phyloP scores from a whole-genome alignment of 192 early-diverging fungal genomes.

The Backusella parvicylindrica region DNA sequence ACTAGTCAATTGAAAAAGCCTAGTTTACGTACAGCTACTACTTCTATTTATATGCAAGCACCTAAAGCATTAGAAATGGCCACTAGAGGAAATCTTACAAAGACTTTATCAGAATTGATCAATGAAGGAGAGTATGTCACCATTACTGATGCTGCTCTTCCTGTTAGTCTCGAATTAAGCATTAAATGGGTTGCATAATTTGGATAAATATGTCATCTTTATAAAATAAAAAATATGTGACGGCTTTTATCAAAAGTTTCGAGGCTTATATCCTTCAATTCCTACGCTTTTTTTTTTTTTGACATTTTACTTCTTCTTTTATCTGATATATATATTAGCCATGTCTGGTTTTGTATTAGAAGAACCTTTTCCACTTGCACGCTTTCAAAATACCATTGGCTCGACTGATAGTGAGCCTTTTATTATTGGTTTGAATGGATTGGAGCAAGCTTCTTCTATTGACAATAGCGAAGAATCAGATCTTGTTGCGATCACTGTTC shows the following conservation, averaged over 20 bases:
- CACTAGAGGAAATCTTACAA: constrained; percentile 84
- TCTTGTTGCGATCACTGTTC: constrained; percentile 43
- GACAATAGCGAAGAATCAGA: constrained; percentile 24
- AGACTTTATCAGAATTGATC: constrained; percentile 63
- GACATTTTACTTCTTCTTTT: background rate
- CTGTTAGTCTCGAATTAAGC: constrained; percentile 48
- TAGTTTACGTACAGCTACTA: constrained; percentile 53
- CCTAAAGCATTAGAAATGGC: constrained; percentile 74
- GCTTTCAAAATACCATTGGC: constrained; percentile 37
- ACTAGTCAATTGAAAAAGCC: constrained; percentile 87
- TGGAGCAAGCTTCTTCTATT: constrained; percentile 12
- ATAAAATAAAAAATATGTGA: background rate
- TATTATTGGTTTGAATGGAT: constrained; percentile 17
- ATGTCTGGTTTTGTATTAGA: constrained; percentile 48
- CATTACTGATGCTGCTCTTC: constrained; percentile 78
- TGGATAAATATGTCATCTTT: background rate
- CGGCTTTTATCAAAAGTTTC: background rate
- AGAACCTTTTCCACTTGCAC: constrained; percentile 46
- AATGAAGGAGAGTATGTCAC: constrained; percentile 66
- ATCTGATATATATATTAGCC: background rate
- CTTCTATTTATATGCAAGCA: constrained; percentile 84
- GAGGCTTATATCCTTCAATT: background rate
- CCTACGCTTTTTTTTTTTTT: constrained; percentile 1
- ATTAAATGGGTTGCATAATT: constrained; percentile 14
- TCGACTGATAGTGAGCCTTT: constrained; percentile 23